Evolutionary conservation across 331 rosid species (phyloP), one percentile per base, ranked within the genome.

Genomic region (Quercus tomentella): DNA sequence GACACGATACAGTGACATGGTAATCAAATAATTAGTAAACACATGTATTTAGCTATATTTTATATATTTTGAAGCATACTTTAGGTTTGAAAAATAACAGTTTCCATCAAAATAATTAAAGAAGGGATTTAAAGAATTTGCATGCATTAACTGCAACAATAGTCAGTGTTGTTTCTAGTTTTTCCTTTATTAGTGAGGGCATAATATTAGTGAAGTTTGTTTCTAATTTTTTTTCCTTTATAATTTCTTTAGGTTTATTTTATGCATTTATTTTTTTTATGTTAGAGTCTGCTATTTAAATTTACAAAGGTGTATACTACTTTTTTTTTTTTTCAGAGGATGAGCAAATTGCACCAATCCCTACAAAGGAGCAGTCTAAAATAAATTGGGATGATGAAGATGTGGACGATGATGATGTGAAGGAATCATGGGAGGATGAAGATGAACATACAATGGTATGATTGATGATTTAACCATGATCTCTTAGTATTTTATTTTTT

Each of bases 381-480:
- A 85, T 41, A 81, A 90, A 82, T 41, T 96, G 99, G 99, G 99
- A 90, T 58, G 98, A 96, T 72, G 98, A 96, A 85, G 99, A 96
- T 77, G 87, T 83, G 26, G 99, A 93, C 60, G 93, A 90, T 22
- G 82, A 93, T 80, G 97, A 89, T 74, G 87, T 96, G 71, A 96
- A 90, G 87, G 98, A 92, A 5, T 93, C 97, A 10, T 96, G 99
- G 99, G 99, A 96, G 85, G 99, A 96, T 80, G 93, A 89, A 0
- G 99, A 93, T 35, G 98, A 93, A 86, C 92, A 91, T 77, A 90
- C 90, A 57, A 87, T 77, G 79, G 99, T 93, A 87, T 79, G 89
- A 71, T 79, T 76, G 55, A 22, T 76, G 57, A 26, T 49, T 68
- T 51, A 76, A 26, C 23, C 10, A 65, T 35, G 54, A 51, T 72